Base-by-base conservation (phyloP, 306 rosid species). In the Vicia faba region DNA sequence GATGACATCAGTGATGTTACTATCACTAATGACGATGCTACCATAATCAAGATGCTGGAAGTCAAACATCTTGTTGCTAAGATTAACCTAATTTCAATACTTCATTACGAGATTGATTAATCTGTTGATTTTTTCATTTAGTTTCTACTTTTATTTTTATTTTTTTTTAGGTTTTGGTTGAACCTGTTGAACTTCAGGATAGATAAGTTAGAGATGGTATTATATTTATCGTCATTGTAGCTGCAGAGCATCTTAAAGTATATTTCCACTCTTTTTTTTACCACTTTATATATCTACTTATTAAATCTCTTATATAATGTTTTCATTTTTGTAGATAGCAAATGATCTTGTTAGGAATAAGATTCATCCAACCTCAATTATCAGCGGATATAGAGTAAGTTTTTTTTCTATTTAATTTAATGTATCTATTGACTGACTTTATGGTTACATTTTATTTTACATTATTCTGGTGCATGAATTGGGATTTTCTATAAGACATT, bases 121-220 rank as follows among this genome's bases (percentile, higher is more conserved):
- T 19, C 33, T 4, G 3, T 51, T 51, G 36, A 11, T 18, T 12
- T n/a, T n/a, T n/a, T n/a, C n/a, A n/a, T n/a, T n/a, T 11, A 23
- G 16, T n/a, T n/a, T n/a, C n/a, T n/a, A n/a, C n/a, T n/a, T n/a
- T n/a, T n/a, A n/a, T n/a, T n/a, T n/a, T n/a, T n/a, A n/a, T n/a
- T 13, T 13, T 41, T 4, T 13, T 1, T 13, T 55, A 91, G 97
- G 95, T 95, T 33, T 88, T 95, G 60, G 99, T 95, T 55, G 99
- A 95, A 75, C 71, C 90, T 73, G 99, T 97, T 10, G 97, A 88
- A 77, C 95, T 95, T 67, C 99, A 95, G 51, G 99, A 95, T 49
- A 76, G 88, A 60, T 97, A 95, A 81, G 99, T 95, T n/a, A 97
- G 99, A 65, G 99, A 95, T 59, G 99, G 99, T 61, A 95, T 97